Evolutionary conservation across 2,329 filamentous ascomycete species (phyloP).

Genomic region (Penicillium vulpinum): DNA sequence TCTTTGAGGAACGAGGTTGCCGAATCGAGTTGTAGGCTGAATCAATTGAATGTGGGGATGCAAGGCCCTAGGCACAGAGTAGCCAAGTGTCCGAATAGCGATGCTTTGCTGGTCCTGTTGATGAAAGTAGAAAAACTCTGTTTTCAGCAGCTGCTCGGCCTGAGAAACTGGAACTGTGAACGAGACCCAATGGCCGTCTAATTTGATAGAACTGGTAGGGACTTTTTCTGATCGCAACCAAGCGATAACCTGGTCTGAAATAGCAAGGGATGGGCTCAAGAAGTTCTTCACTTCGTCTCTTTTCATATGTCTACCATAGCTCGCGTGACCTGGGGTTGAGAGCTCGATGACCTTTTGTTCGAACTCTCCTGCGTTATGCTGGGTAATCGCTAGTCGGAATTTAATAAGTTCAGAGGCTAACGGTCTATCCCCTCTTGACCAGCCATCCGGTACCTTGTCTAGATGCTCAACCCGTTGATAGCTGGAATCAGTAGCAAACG

Average conservation of each 20-base stretch:
- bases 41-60: slow-evolving; percentile 60
- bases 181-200: slow-evolving; percentile 62
- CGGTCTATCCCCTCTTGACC: slow-evolving; percentile 31
- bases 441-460: slow-evolving; percentile 33
- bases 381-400: slow-evolving; percentile 52
- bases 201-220: slow-evolving; percentile 45
- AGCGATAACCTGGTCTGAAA: slow-evolving; percentile 50
- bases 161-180: slow-evolving; percentile 45
- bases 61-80: slow-evolving; percentile 61
- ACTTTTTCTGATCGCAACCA: slow-evolving; percentile 60
- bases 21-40: slow-evolving; percentile 66
- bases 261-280: slow-evolving; percentile 53
- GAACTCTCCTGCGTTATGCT: slow-evolving; percentile 53
- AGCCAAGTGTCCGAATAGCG: slow-evolving; percentile 58
- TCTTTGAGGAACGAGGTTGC: slow-evolving; percentile 48
- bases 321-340: slow-evolving; percentile 59
- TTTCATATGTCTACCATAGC: slow-evolving; percentile 64
- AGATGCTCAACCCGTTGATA: slow-evolving; percentile 34
- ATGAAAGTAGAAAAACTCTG: slow-evolving; percentile 59
- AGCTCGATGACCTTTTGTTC: slow-evolving; percentile 62
- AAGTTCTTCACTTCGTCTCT: slow-evolving; percentile 59
- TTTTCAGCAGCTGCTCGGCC: slow-evolving; percentile 58
- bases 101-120: slow-evolving; percentile 44
- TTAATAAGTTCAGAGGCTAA: slow-evolving; percentile 44
- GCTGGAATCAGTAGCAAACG: not conserved